A percentile compares a stretch with the other conserved stretches of the same genome.
Evolutionary conservation across 805 yeast species (phyloP).

Genomic region (Candida boleticola): DNA sequence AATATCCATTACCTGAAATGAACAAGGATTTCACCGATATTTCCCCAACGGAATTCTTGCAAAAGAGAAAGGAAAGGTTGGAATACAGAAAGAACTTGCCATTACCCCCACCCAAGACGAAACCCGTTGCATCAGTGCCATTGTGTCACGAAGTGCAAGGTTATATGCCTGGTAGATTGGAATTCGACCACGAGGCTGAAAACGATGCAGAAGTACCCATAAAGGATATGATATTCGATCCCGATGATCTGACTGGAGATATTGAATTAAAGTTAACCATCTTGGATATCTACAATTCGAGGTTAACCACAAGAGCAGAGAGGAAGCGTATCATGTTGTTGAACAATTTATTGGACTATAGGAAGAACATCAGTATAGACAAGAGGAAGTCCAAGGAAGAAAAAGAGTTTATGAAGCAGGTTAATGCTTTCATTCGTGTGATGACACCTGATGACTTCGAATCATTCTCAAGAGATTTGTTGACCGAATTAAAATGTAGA

Average conservation of each 20-base stretch:
- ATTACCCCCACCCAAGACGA: slow-evolving; percentile 77
- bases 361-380: slow-evolving; percentile 76
- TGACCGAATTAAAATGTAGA: slow-evolving; percentile 76
- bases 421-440: slow-evolving; percentile 79
- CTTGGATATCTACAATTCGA: slow-evolving; percentile 83
- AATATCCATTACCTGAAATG: slow-evolving; percentile 89
- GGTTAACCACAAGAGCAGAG: slow-evolving; percentile 90
- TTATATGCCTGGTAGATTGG: slow-evolving; percentile 97
- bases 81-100: slow-evolving; percentile 73
- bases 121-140: slow-evolving; percentile 90
- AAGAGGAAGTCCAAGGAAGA: slow-evolving; percentile 88
- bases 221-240: slow-evolving; percentile 93
- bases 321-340: slow-evolving; percentile 78
- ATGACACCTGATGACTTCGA: slow-evolving; percentile 82
- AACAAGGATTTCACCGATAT: slow-evolving; percentile 61
- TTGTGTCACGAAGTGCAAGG: slow-evolving; percentile 97
- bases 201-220: slow-evolving; percentile 94
- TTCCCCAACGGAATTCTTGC: slow-evolving; percentile 66
- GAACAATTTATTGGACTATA: slow-evolving; percentile 79
- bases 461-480: slow-evolving; percentile 66
- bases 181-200: slow-evolving; percentile 94
- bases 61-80: slow-evolving; percentile 63
- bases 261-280: slow-evolving; percentile 86
- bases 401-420: slow-evolving; percentile 70
- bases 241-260: slow-evolving; percentile 82